A percentile compares a stretch with the other conserved stretches of the same genome.
These are phyloP conservation scores for Candida labiduridarum DNA, from an alignment of 1,139 yeast genomes.

Conservation along the genomic window DNA sequence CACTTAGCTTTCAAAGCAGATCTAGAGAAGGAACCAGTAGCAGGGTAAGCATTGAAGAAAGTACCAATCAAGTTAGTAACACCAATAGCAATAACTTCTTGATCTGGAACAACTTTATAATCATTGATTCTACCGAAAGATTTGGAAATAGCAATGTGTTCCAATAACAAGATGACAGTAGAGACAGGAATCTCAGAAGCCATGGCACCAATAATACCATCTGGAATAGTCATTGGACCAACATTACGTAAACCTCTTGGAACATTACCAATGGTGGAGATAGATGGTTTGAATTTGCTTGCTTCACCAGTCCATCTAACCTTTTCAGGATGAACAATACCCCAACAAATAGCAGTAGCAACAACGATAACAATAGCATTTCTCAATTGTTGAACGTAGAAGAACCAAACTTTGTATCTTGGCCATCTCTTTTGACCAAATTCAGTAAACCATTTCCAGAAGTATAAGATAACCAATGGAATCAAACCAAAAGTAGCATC, in stretches of 20 bases:
- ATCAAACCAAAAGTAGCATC: conserved; percentile 92
- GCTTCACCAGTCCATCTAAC: conserved; percentile 49
- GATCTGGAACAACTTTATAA: conserved; percentile 89
- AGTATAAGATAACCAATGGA: conserved; percentile 66
- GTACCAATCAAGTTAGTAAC: conserved; percentile 89
- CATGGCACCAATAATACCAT: conserved; percentile 59
- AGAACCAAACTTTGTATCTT: conserved; percentile 55
- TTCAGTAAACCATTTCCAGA: conserved; percentile 61
- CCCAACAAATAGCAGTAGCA: conserved; percentile 72
- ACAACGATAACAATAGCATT: conserved; percentile 80
- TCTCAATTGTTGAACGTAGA: conserved; percentile 76
- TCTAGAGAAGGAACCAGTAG: conserved; percentile 95
- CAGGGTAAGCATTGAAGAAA: conserved; percentile 91
- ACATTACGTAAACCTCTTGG: conserved; percentile 81
- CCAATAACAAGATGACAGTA: conserved; percentile 76
- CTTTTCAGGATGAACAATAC: conserved; percentile 67
- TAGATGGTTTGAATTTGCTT: conserved; percentile 43
- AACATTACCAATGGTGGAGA: conserved; percentile 70
- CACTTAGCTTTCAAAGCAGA: conserved; percentile 93
- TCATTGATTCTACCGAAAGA: conserved; percentile 93
- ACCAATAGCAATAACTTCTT: conserved; percentile 93
- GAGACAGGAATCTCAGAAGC: conserved; percentile 86
- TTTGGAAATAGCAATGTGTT: conserved; percentile 91
- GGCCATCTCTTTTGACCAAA: conserved; percentile 69
- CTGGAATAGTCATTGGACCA: conserved; percentile 70